These are phyloP conservation scores for Xylariaceae sp. DNA, from an alignment of 2,329 filamentous ascomycete species.

Conservation along the genomic window DNA sequence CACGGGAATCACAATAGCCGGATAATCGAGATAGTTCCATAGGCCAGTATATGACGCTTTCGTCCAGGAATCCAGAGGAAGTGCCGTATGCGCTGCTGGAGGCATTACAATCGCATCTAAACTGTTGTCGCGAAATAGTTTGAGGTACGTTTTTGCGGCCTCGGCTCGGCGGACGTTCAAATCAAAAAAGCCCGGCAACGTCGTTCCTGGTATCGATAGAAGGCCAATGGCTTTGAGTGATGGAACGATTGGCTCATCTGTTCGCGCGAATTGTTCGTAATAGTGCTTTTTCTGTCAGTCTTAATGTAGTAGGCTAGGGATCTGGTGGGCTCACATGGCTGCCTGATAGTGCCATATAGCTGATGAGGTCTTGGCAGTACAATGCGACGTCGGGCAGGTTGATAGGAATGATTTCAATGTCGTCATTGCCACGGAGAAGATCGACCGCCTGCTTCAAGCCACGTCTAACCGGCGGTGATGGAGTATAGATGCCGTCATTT, in stretches of 20 bases:
- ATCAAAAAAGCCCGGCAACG: constrained; percentile 34
- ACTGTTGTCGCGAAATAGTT: constrained; percentile 35
- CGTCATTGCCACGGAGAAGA: constrained; percentile 41
- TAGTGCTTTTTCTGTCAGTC: constrained; percentile 50
- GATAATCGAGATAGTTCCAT: constrained; percentile 65
- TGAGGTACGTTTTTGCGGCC: constrained; percentile 35
- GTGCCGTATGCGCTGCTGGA: constrained; percentile 56
- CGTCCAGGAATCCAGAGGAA: constrained; percentile 50
- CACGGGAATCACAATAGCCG: constrained; percentile 59
- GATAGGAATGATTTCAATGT: constrained; percentile 49
- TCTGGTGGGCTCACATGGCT: too few relatives aligned
- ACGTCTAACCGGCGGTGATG: constrained; percentile 54
- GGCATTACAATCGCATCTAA: constrained; percentile 62
- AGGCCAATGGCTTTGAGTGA: constrained; percentile 50
- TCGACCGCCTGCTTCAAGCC: constrained; percentile 49
- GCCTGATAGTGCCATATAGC: too few relatives aligned
- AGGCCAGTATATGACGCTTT: constrained; percentile 61
- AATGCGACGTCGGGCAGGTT: too few relatives aligned
- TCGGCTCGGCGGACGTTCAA: constrained; percentile 36
- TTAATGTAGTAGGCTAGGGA: too few relatives aligned
- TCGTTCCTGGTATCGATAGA: constrained; percentile 28
- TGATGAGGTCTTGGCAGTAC: too few relatives aligned
- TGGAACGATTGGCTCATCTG: constrained; percentile 58
- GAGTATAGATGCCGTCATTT: constrained; percentile 55
- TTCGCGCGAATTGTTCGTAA: constrained; percentile 50